Conservation (phyloP, 805 yeast genomes). For the Starmera amethionina region DNA sequence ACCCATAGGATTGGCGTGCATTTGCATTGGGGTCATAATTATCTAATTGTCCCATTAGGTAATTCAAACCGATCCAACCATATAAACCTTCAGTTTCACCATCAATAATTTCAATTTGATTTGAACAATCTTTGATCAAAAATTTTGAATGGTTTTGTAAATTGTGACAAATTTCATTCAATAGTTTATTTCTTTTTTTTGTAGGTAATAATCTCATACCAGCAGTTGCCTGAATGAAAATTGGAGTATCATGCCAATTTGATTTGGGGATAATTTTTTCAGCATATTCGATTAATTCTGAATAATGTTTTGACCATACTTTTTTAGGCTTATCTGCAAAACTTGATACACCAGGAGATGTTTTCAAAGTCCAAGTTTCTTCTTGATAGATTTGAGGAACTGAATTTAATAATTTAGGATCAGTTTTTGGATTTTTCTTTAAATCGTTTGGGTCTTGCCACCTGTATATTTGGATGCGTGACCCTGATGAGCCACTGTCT, state of each 20-base stretch:
- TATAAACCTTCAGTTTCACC: slow-evolving; percentile 93
- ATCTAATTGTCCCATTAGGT: slow-evolving; percentile 59
- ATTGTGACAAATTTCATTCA: slow-evolving; percentile 50
- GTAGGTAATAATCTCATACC: slow-evolving; percentile 80
- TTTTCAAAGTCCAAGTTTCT: slow-evolving; percentile 60
- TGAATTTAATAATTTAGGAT: slow-evolving; percentile 31
- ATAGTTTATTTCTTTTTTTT: slow-evolving; percentile 39
- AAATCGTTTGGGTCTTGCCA: slow-evolving; percentile 52
- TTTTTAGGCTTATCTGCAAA: slow-evolving; percentile 41
- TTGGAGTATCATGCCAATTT: slow-evolving; percentile 60
- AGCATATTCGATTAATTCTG: slow-evolving; percentile 59
- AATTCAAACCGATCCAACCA: slow-evolving; percentile 93
- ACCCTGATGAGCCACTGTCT: slow-evolving; percentile 95
- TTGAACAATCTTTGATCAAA: slow-evolving; percentile 41
- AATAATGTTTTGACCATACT: slow-evolving; percentile 67
- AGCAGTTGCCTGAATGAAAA: slow-evolving; percentile 90
- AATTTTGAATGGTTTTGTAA: slow-evolving; percentile 50
- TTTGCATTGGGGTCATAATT: slow-evolving; percentile 27
- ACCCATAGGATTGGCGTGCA: slow-evolving; percentile 64
- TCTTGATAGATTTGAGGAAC: slow-evolving; percentile 63
- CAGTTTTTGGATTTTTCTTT: slow-evolving; percentile 20
- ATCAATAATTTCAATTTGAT: slow-evolving; percentile 78
- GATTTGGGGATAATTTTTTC: slow-evolving; percentile 56
- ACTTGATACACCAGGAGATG: slow-evolving; percentile 77
- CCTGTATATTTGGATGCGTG: slow-evolving; percentile 72